A percentile compares a stretch with the other conserved stretches of the same genome.
Evolutionary conservation across 1,284 basidiomycete genomes (phyloP).

Genomic region (Ustilago nuda): DNA sequence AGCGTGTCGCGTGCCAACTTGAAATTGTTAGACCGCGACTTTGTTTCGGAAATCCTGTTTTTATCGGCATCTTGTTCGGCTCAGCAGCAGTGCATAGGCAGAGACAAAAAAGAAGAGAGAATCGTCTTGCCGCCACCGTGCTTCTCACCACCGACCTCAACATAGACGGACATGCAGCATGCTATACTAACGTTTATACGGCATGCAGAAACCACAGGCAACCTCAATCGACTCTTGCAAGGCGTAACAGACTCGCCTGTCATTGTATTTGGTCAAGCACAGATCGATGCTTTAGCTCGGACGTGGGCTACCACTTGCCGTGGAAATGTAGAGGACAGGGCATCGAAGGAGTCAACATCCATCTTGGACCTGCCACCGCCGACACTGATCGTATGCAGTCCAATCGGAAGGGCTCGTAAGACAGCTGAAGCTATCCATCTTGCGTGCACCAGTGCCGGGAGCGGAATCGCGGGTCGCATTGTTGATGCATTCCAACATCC

Average conservation of each 20-base stretch:
- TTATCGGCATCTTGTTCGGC: background rate
- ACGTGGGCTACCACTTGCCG: slow-evolving; percentile 13
- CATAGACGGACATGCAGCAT: slow-evolving; percentile 27
- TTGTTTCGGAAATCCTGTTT: background rate
- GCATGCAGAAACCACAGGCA: slow-evolving; percentile 63
- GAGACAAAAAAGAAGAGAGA: background rate
- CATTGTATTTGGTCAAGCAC: slow-evolving; percentile 53
- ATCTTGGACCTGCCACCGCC: slow-evolving; percentile 41
- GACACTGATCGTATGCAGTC: slow-evolving; percentile 55
- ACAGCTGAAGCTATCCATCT: slow-evolving; percentile 51
- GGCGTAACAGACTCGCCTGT: slow-evolving; percentile 63
- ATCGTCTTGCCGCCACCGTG: slow-evolving; percentile 3
- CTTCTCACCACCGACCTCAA: background rate
- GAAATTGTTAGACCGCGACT: background rate
- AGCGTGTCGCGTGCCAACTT: background rate
- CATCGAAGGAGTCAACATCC: slow-evolving; percentile 7
- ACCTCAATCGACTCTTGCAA: slow-evolving; percentile 62
- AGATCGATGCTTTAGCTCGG: slow-evolving; percentile 52
- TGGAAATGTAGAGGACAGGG: background rate
- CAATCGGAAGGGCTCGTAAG: slow-evolving; percentile 54
- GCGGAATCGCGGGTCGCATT: background rate
- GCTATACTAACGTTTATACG: slow-evolving; percentile 59
- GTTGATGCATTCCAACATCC: background rate
- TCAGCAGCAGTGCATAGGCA: slow-evolving; percentile 5
- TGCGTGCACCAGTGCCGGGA: slow-evolving; percentile 11